Conservation (phyloP, 306 rosid genomes). For the Fragaria ananassa region DNA sequence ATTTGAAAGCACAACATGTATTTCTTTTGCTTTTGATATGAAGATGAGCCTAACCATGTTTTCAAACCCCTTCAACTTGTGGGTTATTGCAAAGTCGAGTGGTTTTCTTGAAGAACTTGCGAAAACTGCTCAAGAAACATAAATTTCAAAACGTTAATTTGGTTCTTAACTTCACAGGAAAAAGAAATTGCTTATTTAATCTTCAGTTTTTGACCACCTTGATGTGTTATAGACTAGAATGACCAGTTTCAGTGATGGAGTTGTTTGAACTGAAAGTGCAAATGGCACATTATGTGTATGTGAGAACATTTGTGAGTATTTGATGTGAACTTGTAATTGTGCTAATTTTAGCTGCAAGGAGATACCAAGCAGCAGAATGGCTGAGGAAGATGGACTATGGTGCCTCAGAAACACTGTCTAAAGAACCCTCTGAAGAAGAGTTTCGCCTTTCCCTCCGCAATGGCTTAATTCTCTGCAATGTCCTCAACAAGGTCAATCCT, state of each 20-base stretch:
- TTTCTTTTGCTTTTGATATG: background rate
- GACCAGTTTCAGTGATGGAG: background rate
- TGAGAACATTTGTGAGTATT: background rate
- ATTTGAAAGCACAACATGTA: background rate
- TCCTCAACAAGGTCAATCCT: conserved; percentile 90
- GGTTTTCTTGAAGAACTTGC: background rate
- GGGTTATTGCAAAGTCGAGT: background rate
- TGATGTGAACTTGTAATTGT: background rate
- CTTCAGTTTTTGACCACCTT: background rate
- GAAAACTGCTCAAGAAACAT: background rate
- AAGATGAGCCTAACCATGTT: background rate
- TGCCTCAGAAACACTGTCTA: conserved; percentile 56
- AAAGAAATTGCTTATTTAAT: background rate
- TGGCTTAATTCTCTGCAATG: conserved; percentile 95
- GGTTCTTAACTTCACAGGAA: background rate
- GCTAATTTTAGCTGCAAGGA: conserved; percentile 54
- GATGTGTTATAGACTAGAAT: background rate
- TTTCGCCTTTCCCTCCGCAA: conserved; percentile 85
- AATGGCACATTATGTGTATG: background rate
- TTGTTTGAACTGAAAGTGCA: background rate
- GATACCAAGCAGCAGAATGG: conserved; percentile 93
- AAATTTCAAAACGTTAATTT: background rate
- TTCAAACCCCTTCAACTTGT: background rate
- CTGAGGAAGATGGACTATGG: conserved; percentile 83
- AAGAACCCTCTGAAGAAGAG: conserved; percentile 81